phyloP scores from a whole-genome alignment of 169 alveolate genomes.

The Plasmodium inui region DNA sequence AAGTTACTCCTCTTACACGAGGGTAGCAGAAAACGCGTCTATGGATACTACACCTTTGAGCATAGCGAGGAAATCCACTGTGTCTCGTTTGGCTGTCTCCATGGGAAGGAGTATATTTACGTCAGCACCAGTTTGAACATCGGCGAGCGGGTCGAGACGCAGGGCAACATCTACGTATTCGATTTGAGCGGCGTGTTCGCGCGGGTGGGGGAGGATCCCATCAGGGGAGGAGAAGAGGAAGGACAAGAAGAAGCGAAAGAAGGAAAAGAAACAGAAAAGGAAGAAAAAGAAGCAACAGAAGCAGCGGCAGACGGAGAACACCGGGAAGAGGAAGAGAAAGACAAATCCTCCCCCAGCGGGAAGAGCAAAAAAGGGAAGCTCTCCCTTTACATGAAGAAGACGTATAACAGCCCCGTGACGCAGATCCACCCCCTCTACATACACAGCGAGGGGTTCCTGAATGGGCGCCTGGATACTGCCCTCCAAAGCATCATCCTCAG shows the following conservation, averaged over 20 bases:
- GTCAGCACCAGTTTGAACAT: conserved; percentile 39
- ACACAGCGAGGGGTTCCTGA: background rate
- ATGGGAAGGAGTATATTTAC: conserved; percentile 31
- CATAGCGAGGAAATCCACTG: conserved; percentile 50
- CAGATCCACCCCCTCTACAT: conserved; percentile 39
- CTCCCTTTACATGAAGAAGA: conserved; percentile 25
- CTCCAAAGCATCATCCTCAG: background rate
- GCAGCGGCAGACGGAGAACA: background rate
- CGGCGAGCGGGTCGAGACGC: conserved; percentile 46
- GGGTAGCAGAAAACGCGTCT: conserved; percentile 1
- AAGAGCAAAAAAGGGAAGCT: conserved; percentile 9
- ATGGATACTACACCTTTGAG: conserved; percentile 56
- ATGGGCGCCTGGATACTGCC: background rate
- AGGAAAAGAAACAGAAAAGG: background rate
- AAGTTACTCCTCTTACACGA: conserved; percentile 38
- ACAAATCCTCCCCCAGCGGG: background rate
- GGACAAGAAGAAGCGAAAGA: no score
- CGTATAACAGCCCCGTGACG: conserved; percentile 47
- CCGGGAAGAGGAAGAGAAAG: no score
- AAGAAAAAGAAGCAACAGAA: background rate
- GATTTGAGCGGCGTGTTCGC: conserved; percentile 25
- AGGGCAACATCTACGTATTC: conserved; percentile 48
- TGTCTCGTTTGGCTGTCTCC: conserved; percentile 29
- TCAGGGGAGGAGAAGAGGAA: background rate
- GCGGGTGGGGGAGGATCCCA: background rate